These are phyloP conservation scores for Purpureocillium lavendulum DNA, from an alignment of 2,329 filamentous ascomycete species.

Conservation along the genomic window DNA sequence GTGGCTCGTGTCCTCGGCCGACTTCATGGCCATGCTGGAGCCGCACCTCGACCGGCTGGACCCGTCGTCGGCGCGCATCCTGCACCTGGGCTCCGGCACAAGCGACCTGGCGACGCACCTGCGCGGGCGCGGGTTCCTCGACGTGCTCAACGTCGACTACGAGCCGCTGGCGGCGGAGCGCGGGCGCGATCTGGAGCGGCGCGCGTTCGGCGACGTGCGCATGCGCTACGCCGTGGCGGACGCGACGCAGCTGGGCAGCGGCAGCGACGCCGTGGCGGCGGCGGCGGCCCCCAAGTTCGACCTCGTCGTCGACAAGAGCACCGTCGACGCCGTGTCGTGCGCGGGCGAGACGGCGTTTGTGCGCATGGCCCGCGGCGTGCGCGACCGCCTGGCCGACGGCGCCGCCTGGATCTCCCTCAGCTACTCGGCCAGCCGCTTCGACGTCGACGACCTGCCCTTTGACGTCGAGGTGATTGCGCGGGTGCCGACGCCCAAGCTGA, in stretches of 20 bases:
- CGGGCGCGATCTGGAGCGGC: conserved; percentile 29
- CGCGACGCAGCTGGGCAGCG: conserved; percentile 27
- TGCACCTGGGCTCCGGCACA: conserved; percentile 40
- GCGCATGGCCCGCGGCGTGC: conserved; percentile 29
- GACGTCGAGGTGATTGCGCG: conserved; percentile 31
- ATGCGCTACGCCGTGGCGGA: conserved; percentile 37
- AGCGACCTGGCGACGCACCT: conserved; percentile 41
- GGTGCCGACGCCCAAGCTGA: conserved; percentile 31
- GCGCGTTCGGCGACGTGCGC: conserved; percentile 32
- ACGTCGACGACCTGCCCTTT: conserved; percentile 27
- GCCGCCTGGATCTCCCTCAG: conserved; percentile 40
- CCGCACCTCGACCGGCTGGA: conserved; percentile 24
- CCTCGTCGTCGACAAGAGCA: conserved; percentile 41
- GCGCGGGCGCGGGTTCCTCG: conserved; percentile 29
- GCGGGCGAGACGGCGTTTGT: conserved; percentile 28
- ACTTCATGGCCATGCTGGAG: conserved; percentile 30
- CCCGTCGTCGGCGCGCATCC: conserved; percentile 21
- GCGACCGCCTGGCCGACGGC: conserved; percentile 20
- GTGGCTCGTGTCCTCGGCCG: conserved; percentile 34
- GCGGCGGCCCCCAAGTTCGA: conserved; percentile 20
- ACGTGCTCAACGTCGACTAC: conserved; percentile 41
- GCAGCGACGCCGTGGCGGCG: neutral
- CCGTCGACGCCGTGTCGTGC: conserved; percentile 39
- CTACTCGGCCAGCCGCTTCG: conserved; percentile 34
- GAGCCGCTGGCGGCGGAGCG: conserved; percentile 37